Base-by-base conservation (phyloP, 306 rosid species). In the Casuarina equisetifolia region DNA sequence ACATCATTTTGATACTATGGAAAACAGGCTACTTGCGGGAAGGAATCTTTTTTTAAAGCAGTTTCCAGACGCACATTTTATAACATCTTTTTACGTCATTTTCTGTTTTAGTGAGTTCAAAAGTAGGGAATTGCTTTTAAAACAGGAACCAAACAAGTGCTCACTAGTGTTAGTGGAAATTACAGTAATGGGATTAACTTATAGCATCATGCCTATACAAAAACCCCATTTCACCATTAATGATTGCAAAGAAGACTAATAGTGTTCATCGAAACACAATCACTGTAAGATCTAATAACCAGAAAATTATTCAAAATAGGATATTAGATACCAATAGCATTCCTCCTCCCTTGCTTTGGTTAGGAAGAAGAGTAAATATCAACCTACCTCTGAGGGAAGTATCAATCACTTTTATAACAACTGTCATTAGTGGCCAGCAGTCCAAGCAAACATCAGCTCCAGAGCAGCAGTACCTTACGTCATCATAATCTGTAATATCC, bases 351-450 rank as follows among this genome's bases (percentile, higher is more conserved):
- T 42, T 67, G 32, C 49, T 67, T 17, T 49, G 71, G 4, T 17
- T 3, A 40, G 1, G 13, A 11, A 49, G n/a, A 8, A 69, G 19
- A 45, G 10, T 9, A 53, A 70, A 19, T 70, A 54, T 11, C 48
- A 13, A 5, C 43, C 73, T 76, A 95, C 98, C 97, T 92, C 97
- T 84, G 62, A 92, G 91, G 77, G 94, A 64, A 70, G 91, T 59
- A 85, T 92, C 91, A 12, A 92, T 85, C 80, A 95, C 97, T 90
- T 95, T 92, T 86, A 92, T 86, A 69, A 94, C 93, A 82, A 88
- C 80, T 36, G 98, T 95, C 99, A 95, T 95, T 69, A 95, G 84
- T 2, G 97, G 97, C 99, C 99, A 95, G 84, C 99, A 95, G 58
- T 88, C 79, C 88, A 92, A 82, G 86, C 97, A 95, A 78, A 92